Base-by-base conservation (phyloP, 257 asterid genomes). In the Anisodus acutangulus region DNA sequence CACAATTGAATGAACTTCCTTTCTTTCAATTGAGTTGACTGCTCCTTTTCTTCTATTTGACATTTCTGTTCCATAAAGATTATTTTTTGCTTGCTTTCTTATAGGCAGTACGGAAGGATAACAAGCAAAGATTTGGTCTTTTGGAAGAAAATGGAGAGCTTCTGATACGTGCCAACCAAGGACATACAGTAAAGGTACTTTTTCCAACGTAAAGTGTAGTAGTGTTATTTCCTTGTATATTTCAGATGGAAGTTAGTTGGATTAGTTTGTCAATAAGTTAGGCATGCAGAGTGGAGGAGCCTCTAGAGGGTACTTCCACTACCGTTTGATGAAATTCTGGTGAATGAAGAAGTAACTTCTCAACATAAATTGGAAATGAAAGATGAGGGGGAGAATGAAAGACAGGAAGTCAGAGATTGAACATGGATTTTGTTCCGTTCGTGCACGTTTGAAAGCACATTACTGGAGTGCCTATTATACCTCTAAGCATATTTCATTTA, bases 81-180 rank as follows among this genome's bases (percentile, higher is more conserved):
- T 31, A 6, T 19, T n/a, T 79, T 57, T 81, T 81, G 41, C 22
- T 83, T 39, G 43, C 60, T 72, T 9, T 78, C 54, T 82, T 62
- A 37, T 81, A 94, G 99, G 97, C 95, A 17, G 97, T 96, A 81
- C 91, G 93, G 88, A 90, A 80, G 83, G 99, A 96, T 88, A 96
- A 93, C 86, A 94, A 96, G 89, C 98, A 94, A 87, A 90, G 99
- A 82, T 93, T 96, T 80, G 85, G 93, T 81, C 89, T 96, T 78
- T 41, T 93, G 83, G 99, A 96, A 88, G 98, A 94, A 84, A 91
- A 90, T 54, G 98, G 98, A 82, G 95, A 90, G 87, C 93, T 94
- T 87, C 84, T 91, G 85, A 91, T 96, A 90, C 98, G 97, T 85
- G 98, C 99, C 79, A 96, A 96, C 90, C 98, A 96, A 87, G 99